Percentiles rank a stretch among this genome's conserved stretches.
Conservation (phyloP, 2,329 filamentous ascomycete species). For the Didymella pomorum region DNA sequence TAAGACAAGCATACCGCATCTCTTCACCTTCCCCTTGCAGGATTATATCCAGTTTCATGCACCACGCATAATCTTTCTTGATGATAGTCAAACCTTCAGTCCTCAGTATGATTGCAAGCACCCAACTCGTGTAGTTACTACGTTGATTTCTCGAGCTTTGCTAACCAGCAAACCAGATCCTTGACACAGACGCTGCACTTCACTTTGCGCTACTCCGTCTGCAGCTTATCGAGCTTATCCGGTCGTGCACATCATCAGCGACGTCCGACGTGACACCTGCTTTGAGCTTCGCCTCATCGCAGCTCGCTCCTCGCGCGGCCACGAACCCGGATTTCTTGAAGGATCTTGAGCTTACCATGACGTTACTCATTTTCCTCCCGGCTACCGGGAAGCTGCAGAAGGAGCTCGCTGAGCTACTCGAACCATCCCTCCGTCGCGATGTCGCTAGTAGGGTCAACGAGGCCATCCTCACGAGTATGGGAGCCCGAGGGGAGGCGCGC, state of each 20-base stretch:
- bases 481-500: constrained; percentile 77
- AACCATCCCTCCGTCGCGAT: constrained; percentile 78
- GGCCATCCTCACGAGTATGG: constrained; percentile 79
- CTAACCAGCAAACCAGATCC: constrained; percentile 67
- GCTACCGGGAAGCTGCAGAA: constrained; percentile 72
- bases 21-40: constrained; percentile 64
- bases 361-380: constrained; percentile 85
- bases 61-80: constrained; percentile 97
- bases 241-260: constrained; percentile 70
- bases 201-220: constrained; percentile 91
- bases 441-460: constrained; percentile 92
- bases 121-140: constrained; percentile 14
- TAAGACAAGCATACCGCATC: constrained; percentile 60
- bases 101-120: constrained; percentile 75
- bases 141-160: constrained; percentile 20
- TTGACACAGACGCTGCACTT: constrained; percentile 81
- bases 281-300: constrained; percentile 83
- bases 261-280: constrained; percentile 80
- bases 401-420: constrained; percentile 76
- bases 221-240: constrained; percentile 93
- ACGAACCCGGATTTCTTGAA: constrained; percentile 81
- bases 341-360: constrained; percentile 92
- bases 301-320: constrained; percentile 86
- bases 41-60: constrained; percentile 99
- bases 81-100: constrained; percentile 88